Evolutionary conservation across 768 basidiomycete species (phyloP), one percentile per base, ranked within the genome.

Genomic region (Coprinellus micaceus): DNA sequence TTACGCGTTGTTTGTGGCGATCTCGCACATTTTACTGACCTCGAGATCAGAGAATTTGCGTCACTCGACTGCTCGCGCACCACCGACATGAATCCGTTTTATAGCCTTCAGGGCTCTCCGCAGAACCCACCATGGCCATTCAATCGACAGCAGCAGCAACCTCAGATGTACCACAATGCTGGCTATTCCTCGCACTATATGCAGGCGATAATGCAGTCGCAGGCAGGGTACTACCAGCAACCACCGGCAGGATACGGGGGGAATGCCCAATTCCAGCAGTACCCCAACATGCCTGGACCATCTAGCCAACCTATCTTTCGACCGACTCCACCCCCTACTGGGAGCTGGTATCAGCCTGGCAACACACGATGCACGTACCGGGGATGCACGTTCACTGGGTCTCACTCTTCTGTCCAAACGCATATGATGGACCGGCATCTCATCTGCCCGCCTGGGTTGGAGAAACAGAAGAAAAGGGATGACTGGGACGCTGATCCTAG

Each of bases 351-450:
- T 64, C 84, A 83, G 54, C 65, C 82, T 39, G 90, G 90, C 3
- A 78, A 74, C 61, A 67, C 60, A 59, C 78, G 79, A 53, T 92
- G 90, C 66, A 77, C 79, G 7, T 76, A 86, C 61, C 75, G 71
- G 41, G 77, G 77, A n/a, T 94, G 91, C 66, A 62, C 67, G 5
- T 94, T 90, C 63, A 73, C 73, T 37, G 91, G 88, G 30, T 86
- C 89, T 3, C 72, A 75, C 39, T 89, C 89, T 66, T 73, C 82
- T 24, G 81, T 92, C 15, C 87, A 92, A 67, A 77, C 74, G 26
- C 92, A 94, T 64, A 87, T 84, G 84, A 93, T 92, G 91, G 91
- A 93, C 62, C 79, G 91, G n/a, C 91, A 94, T 68, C 77, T 94
- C 41, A 83, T 93, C 46, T 91, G 83, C 60, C 91, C 92, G 22